Percentiles rank a stretch among this genome's conserved stretches.
These are phyloP conservation scores for Aspergillus funiculosus DNA, from an alignment of 495 filamentous ascomycete species.

Conservation along the genomic window DNA sequence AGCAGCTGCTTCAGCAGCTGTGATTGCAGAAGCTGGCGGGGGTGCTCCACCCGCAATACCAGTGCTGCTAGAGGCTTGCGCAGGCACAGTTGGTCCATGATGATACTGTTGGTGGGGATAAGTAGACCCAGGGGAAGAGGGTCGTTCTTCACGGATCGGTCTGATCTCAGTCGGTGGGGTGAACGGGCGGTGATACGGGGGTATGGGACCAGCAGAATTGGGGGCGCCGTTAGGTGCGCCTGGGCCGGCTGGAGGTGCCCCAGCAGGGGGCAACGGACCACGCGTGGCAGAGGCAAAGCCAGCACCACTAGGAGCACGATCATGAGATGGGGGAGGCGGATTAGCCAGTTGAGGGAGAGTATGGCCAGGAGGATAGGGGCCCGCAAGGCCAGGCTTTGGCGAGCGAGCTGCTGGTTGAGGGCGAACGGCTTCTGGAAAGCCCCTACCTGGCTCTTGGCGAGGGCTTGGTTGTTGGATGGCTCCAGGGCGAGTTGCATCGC, in stretches of 20 bases:
- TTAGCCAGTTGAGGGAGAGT: conserved; percentile 57
- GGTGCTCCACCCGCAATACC: conserved; percentile 74
- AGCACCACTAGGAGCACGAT: conserved; percentile 52
- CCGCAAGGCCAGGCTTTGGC: conserved; percentile 52
- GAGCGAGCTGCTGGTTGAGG: conserved; percentile 56
- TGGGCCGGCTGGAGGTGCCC: conserved; percentile 40
- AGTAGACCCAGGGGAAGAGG: conserved; percentile 73
- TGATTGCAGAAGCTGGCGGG: conserved; percentile 63
- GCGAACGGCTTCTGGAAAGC: conserved; percentile 67
- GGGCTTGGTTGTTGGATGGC: conserved; percentile 64
- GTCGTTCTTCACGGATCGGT: conserved; percentile 77
- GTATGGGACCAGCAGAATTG: conserved; percentile 38
- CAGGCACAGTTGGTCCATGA: conserved; percentile 59
- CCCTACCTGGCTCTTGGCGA: conserved; percentile 62
- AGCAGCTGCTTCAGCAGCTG: conserved; percentile 69
- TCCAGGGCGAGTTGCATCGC: conserved; percentile 61
- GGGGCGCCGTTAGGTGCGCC: conserved; percentile 50
- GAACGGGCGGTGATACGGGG: conserved; percentile 56
- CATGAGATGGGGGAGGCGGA: conserved; percentile 46
- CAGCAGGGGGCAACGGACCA: conserved; percentile 36
- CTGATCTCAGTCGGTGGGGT: conserved; percentile 81
- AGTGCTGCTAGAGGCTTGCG: conserved; percentile 59
- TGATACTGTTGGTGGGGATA: conserved; percentile 77
- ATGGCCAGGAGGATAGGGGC: conserved; percentile 59
- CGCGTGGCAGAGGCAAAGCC: conserved; percentile 30